phyloP scores from a whole-genome alignment of 2,329 filamentous ascomycete genomes.

The Corinectria fuckeliana region DNA sequence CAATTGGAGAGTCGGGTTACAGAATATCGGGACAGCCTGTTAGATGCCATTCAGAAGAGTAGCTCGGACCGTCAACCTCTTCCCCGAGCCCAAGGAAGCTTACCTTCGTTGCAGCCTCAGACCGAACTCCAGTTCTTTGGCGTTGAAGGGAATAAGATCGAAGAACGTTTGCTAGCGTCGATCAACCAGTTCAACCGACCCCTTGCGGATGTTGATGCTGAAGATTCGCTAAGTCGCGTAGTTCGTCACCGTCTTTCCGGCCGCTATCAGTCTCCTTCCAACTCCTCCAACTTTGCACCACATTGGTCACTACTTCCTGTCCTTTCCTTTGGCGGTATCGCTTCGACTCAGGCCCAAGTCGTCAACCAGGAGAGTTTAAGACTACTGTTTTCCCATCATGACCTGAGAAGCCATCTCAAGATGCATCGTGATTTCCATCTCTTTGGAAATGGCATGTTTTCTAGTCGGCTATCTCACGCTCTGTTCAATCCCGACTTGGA shows the following conservation, averaged over 20 bases:
- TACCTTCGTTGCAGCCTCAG: not conserved
- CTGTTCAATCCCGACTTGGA: slow-evolving; percentile 85
- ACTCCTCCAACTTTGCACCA: slow-evolving; percentile 48
- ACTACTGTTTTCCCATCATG: slow-evolving; percentile 77
- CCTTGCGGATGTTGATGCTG: slow-evolving; percentile 26
- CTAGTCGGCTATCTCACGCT: slow-evolving; percentile 78
- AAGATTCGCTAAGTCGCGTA: slow-evolving; percentile 50
- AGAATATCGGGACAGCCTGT: slow-evolving; percentile 42
- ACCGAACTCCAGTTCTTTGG: slow-evolving; percentile 55
- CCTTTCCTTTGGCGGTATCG: slow-evolving; percentile 77
- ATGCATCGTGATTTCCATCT: slow-evolving; percentile 83
- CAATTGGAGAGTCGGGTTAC: slow-evolving; percentile 65
- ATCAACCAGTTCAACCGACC: slow-evolving; percentile 53
- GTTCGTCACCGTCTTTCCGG: slow-evolving; percentile 49
- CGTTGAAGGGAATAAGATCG: slow-evolving; percentile 53
- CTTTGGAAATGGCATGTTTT: slow-evolving; percentile 84
- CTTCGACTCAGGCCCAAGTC: slow-evolving; percentile 75
- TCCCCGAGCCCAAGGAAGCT: not conserved
- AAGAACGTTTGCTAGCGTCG: slow-evolving; percentile 56
- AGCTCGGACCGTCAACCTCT: not conserved
- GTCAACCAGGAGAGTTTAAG: slow-evolving; percentile 78
- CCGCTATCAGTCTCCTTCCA: slow-evolving; percentile 24
- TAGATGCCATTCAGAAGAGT: slow-evolving; percentile 31
- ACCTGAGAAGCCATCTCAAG: slow-evolving; percentile 73
- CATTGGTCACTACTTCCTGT: slow-evolving; percentile 68